Percentiles rank a stretch among this genome's conserved stretches.
These are phyloP conservation scores for Carex littledalei DNA, from an alignment of 176 grass and related monocot genomes.

Conservation along the genomic window DNA sequence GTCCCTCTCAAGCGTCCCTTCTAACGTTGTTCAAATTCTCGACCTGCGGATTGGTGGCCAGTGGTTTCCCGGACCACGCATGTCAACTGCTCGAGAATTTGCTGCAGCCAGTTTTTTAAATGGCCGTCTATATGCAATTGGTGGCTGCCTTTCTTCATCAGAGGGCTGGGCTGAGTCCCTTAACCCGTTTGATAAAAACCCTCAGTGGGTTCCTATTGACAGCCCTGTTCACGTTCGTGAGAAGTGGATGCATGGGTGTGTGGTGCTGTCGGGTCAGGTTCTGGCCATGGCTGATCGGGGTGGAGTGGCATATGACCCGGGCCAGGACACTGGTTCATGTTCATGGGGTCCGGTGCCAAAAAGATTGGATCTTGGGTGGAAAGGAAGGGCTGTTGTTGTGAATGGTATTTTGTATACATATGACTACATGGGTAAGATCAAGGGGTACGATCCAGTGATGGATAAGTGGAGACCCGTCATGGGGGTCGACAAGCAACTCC, in stretches of 20 bases:
- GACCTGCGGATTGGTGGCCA: slow-evolving; percentile 36
- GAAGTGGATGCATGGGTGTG: slow-evolving; percentile 98
- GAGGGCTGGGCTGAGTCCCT: slow-evolving; percentile 67
- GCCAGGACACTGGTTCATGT: slow-evolving; percentile 19
- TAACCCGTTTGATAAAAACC: slow-evolving; percentile 31
- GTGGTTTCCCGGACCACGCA: slow-evolving; percentile 73
- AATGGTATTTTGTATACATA: slow-evolving; percentile 74
- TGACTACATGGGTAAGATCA: slow-evolving; percentile 79
- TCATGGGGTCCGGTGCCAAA: slow-evolving; percentile 58
- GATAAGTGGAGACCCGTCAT: slow-evolving; percentile 63
- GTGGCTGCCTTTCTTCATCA: slow-evolving; percentile 56
- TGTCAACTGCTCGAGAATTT: slow-evolving; percentile 70
- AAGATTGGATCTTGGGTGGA: slow-evolving; percentile 77
- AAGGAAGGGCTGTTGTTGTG: slow-evolving; percentile 64
- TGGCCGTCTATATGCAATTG: slow-evolving; percentile 37
- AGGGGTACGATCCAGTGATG: slow-evolving; percentile 50
- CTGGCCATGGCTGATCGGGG: slow-evolving; percentile 81
- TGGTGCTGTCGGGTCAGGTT: slow-evolving; percentile 47
- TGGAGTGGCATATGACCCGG: slow-evolving; percentile 60
- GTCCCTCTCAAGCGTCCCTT: slow-evolving; percentile 37
- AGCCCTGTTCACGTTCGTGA: slow-evolving; percentile 54
- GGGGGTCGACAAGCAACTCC: slow-evolving; percentile 58
- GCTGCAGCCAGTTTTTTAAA: slow-evolving; percentile 36
- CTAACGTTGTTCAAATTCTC: slow-evolving; percentile 46
- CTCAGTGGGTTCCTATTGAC: slow-evolving; percentile 42